Conservation (phyloP, 2,329 filamentous ascomycete species). For the Fusarium illudens region DNA sequence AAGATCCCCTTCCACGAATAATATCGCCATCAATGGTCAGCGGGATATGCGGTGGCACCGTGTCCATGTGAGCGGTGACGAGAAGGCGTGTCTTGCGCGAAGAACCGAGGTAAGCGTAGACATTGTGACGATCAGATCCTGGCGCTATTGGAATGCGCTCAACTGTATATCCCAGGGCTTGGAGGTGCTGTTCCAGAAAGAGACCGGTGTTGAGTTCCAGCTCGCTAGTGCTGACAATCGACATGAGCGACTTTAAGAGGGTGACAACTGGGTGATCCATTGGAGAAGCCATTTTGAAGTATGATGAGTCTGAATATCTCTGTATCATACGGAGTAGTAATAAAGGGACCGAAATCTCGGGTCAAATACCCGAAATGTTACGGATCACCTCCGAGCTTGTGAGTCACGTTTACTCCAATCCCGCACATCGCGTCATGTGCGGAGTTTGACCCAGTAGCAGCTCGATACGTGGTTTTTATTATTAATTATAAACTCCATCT, state of each 20-base stretch:
- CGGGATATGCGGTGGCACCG: constrained; percentile 72
- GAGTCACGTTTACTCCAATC: background rate
- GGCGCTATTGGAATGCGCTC: constrained; percentile 47
- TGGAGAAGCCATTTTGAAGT: background rate
- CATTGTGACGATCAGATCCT: constrained; percentile 47
- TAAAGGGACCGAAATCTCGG: background rate
- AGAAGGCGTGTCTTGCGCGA: constrained; percentile 45
- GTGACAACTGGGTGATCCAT: constrained; percentile 38
- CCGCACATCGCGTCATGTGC: background rate
- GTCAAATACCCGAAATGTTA: background rate
- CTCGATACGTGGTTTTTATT: background rate
- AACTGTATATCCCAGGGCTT: constrained; percentile 46
- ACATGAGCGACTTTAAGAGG: constrained; percentile 47
- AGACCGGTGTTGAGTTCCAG: constrained; percentile 48
- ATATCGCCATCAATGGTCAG: constrained; percentile 61
- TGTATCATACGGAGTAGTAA: background rate
- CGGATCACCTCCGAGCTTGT: background rate
- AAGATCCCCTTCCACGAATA: constrained; percentile 69
- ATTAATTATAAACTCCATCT: background rate
- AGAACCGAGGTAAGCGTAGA: constrained; percentile 51
- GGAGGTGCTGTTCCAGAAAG: constrained; percentile 45
- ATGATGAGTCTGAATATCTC: background rate
- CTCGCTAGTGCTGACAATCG: constrained; percentile 49
- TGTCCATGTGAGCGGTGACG: constrained; percentile 76
- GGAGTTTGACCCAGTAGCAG: background rate